Evolutionary conservation across 345 rosid genomes (phyloP).

Genomic region (Trapa incisa): DNA sequence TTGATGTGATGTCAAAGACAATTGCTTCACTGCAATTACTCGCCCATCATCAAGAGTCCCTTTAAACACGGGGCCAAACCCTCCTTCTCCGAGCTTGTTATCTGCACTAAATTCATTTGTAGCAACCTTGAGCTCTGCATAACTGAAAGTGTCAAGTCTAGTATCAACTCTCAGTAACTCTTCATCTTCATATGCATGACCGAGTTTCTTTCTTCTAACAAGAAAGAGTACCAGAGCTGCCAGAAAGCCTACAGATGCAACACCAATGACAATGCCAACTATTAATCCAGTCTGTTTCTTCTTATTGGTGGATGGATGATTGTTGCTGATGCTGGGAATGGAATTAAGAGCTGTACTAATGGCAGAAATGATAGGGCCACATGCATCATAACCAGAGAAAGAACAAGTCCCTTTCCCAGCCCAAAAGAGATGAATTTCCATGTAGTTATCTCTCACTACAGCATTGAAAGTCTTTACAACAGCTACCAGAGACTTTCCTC

Average conservation of each 20-base stretch:
- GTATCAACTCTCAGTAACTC: conserved; percentile 41
- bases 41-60: conserved; percentile 46
- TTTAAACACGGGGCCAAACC: conserved; percentile 66
- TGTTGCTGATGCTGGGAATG: conserved; percentile 35
- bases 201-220: not conserved
- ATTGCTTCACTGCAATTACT: conserved; percentile 52
- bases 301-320: conserved; percentile 26
- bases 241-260: not conserved
- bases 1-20: conserved; percentile 53
- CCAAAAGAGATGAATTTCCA: conserved; percentile 27
- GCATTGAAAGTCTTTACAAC: conserved; percentile 6
- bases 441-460: conserved; percentile 16
- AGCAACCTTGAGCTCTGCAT: conserved; percentile 47
- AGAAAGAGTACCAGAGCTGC: not conserved
- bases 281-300: conserved; percentile 9
- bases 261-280: not conserved
- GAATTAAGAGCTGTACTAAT: conserved; percentile 25
- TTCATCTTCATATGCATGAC: conserved; percentile 9
- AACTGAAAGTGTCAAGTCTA: conserved; percentile 49
- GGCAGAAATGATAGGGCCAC: conserved; percentile 30
- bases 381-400: conserved; percentile 17
- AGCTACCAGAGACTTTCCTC: conserved; percentile 15
- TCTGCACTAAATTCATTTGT: conserved; percentile 47
- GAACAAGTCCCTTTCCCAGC: conserved; percentile 29
- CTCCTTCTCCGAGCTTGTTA: conserved; percentile 81